Evolutionary conservation across 2,329 filamentous ascomycete genomes (phyloP), one percentile per base, ranked within the genome.

Genomic region (Fusarium fracticaudum): DNA sequence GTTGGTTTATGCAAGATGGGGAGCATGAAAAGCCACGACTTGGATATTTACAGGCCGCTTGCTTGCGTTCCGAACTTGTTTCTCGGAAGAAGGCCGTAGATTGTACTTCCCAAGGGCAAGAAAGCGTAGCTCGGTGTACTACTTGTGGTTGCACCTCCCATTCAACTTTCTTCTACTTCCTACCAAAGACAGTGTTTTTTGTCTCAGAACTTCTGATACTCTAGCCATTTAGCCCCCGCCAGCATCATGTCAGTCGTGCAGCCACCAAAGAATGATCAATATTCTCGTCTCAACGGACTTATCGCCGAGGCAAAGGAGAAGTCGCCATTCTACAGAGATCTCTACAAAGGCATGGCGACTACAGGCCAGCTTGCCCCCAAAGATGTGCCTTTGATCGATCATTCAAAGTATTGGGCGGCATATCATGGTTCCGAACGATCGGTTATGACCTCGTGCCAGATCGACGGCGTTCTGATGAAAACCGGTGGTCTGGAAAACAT

Each of bases 221-320:
- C 0, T 5, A 31, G 3, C 8, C 11, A 12, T 3, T n/a, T 0
- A 3, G 3, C 8, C 3, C 20, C 14, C 10, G 3, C 8, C 10
- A 3, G 3, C 15, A n/a, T 5, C 22, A 33, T 50, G 47, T 50
- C 47, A 9, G 3, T 18, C 4, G 15, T 50, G 9, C 15, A 33
- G 5, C 29, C 29, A 33, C 29, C 11, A 10, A 24, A 24, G 22
- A 5, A 2, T 7, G 15, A 50, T 18, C 8, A 33, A 18, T 24
- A 33, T 14, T 5, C 8, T 13, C 29, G 47, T 13, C 47, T 50
- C 11, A 50, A 50, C 8, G 47, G 29, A 18, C 47, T 50, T 3
- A 50, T 50, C 11, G 29, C 22, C 3, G 47, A 58, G 13, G 40
- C 40, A 20, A 58, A 44, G 29, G 11, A 33, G 5, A 58, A 47